Evolutionary conservation across 2,329 filamentous ascomycete species (phyloP), one percentile per base, ranked within the genome.

Genomic region (Tympanopsis confertula): DNA sequence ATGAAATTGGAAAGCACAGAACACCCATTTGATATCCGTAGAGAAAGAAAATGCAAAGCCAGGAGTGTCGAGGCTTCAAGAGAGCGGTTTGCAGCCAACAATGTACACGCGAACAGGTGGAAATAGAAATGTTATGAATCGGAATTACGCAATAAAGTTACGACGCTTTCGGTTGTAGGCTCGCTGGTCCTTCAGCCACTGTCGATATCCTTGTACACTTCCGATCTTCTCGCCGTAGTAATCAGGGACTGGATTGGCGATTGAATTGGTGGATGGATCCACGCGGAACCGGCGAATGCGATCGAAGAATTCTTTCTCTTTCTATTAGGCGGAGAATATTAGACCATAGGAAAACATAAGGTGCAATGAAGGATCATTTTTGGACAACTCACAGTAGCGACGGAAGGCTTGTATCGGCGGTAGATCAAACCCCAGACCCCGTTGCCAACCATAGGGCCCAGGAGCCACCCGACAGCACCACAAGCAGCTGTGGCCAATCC

Each of bases 181-280:
- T 39, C 76, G 61, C 62, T 82, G 78, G 48, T 82, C 78, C 59
- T 80, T 82, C 51, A 82, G 51, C 78, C 78, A 82, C 46, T 74
- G 65, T 46, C 78, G 60, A 50, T 82, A 82, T 30, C 72, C 75
- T 42, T 69, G 65, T 19, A 82, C 73, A 44, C 74, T 79, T 22
- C 71, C 72, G 47, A 82, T 80, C 63, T 82, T 82, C 62, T 82
- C 78, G 40, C 78, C 78, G 47, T 82, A 82, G 61, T 81, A 82
- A 49, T 82, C 78, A 1, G 78, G 78, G 3, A 82, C 74, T 0
- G 78, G 78, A 51, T 82, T 82, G 32, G 74, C 65, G 42, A 78
- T 69, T n/a, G 72, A 78, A 39, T 76, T 77, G n/a, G 69, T 68
- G 1, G 71, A 74, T 2, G 78, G 77, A 46, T 82, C 78, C 41